A percentile compares a stretch with the other conserved stretches of the same genome.
Evolutionary conservation across 371 early-diverging fungal genomes (phyloP).

Genomic region (Rhizopus microsporus): DNA sequence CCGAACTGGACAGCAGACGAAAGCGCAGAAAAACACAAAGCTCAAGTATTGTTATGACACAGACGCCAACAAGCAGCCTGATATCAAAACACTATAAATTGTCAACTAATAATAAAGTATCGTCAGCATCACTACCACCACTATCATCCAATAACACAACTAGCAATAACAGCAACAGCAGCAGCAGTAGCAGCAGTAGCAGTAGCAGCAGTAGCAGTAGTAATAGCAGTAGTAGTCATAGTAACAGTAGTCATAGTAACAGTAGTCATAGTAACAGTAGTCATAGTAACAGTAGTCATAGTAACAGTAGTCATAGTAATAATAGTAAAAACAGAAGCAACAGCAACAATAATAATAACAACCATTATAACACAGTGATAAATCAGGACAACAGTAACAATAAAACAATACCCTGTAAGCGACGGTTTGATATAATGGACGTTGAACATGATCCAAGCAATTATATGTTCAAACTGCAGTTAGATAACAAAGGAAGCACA

Average conservation of each 20-base stretch:
- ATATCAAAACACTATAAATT: background rate
- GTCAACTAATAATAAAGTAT: background rate
- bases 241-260: background rate
- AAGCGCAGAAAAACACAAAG: slow-evolving; percentile 18
- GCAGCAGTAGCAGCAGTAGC: background rate
- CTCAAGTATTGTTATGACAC: too few species aligned
- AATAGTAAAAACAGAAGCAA: background rate
- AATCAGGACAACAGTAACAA: background rate
- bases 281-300: slow-evolving; percentile 1
- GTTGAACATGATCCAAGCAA: slow-evolving; percentile 24
- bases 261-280: background rate
- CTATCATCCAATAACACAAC: slow-evolving; percentile 1
- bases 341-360: background rate
- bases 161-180: background rate
- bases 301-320: background rate
- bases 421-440: slow-evolving; percentile 2
- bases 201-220: too few species aligned
- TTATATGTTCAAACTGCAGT: slow-evolving; percentile 28
- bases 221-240: too few species aligned
- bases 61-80: slow-evolving; percentile 4
- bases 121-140: background rate
- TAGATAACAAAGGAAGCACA: slow-evolving; percentile 22
- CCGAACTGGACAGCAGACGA: slow-evolving; percentile 19
- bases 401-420: background rate
- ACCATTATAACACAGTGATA: background rate